Conservation (phyloP, 2,329 filamentous ascomycete species). For the Eurotiales sp. region DNA sequence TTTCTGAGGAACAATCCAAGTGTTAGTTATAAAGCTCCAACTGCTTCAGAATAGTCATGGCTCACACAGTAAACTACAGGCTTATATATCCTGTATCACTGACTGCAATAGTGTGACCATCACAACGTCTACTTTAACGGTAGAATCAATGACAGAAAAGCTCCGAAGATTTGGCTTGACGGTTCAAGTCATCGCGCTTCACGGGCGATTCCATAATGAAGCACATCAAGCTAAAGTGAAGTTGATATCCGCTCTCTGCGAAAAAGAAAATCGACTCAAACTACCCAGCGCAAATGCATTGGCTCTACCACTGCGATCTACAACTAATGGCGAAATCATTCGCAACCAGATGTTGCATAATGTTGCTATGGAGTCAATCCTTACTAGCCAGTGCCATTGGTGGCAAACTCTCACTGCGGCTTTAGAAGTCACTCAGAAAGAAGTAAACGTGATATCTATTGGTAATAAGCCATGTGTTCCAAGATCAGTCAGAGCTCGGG, state of each 20-base stretch:
- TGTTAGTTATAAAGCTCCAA: not conserved
- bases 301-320: not conserved
- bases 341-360: not conserved
- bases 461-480: not conserved
- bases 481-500: not conserved
- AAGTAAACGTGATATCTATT: not conserved
- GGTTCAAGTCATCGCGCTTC: not conserved
- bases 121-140: not conserved
- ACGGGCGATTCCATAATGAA: not conserved
- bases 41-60: not conserved
- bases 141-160: not conserved
- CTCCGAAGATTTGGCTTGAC: not conserved
- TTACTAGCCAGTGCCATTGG: not conserved
- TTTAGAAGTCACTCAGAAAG: not conserved
- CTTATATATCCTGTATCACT: slow-evolving; percentile 1
- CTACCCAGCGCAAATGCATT: not conserved
- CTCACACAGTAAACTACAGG: not conserved
- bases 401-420: not conserved
- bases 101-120: not conserved
- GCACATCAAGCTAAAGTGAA: not conserved
- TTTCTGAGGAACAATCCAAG: not conserved
- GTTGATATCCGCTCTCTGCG: not conserved
- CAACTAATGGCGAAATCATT: not conserved
- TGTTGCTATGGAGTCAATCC: not conserved
- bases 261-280: not conserved